These are phyloP conservation scores for Nepenthes gracilis DNA, from an alignment of 148 eudicot species.

Conservation along the genomic window DNA sequence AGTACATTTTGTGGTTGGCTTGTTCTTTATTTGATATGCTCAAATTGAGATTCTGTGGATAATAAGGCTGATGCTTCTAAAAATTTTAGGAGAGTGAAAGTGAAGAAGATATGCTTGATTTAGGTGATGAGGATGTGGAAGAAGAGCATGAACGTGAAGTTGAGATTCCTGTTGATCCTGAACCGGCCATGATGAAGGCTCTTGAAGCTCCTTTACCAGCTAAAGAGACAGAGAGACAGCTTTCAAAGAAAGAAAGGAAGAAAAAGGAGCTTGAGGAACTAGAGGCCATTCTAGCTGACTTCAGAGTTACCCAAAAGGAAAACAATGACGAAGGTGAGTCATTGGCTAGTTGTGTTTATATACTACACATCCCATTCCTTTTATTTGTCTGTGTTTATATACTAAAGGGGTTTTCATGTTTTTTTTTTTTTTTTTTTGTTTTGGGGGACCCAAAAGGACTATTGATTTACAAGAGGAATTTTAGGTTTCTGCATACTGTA, in stretches of 20 bases:
- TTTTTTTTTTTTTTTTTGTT: no score
- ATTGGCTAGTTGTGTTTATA: background rate
- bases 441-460: background rate
- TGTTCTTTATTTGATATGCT: no score
- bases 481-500: no score
- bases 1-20: no score
- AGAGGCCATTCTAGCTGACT: background rate
- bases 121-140: conserved; percentile 69
- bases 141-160: conserved; percentile 79
- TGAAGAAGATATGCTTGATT: conserved; percentile 79
- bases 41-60: no score
- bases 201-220: conserved; percentile 44
- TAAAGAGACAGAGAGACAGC: conserved; percentile 20
- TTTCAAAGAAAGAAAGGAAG: background rate
- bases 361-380: background rate
- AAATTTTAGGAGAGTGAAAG: conserved; percentile 78
- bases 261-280: conserved; percentile 3
- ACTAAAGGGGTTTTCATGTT: background rate
- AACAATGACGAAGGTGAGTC: background rate
- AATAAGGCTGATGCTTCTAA: no score
- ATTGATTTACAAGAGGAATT: background rate
- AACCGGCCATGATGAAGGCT: conserved; percentile 38
- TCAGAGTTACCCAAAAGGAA: background rate
- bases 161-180: conserved; percentile 40
- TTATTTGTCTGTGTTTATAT: background rate